Evolutionary conservation across 139 green algal species (phyloP), one percentile per base, ranked within the genome.

Genomic region (Chlorella sp.): DNA sequence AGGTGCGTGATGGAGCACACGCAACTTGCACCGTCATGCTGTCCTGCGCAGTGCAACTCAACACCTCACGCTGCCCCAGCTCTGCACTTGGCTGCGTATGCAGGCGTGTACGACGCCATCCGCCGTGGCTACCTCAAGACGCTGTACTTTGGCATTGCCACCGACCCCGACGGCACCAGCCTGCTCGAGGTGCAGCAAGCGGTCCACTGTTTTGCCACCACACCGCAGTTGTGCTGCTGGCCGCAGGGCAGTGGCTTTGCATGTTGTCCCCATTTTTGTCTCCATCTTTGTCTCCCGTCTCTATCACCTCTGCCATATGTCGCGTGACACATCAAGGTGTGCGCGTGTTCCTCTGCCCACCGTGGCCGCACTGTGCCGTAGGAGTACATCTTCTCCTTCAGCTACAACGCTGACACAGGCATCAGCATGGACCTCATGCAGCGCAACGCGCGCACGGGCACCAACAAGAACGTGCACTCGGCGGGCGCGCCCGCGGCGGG

Each of bases 311-410:
- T 59, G 14, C 10, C 14, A 59, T 17, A 59, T 59, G 14, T 26
- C 17, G 10, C 17, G 49, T 59, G 10, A 59, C 49, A 59, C 10
- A 59, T 59, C 10, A 17, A 59, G 49, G 10, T 26, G 10, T 26
- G 10, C 17, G 17, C 49, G 14, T 17, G 10, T 59, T 59, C 10
- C 10, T 59, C 17, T 10, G 10, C 17, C 49, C 14, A 26, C 49
- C 49, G 14, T n/a, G n/a, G n/a, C n/a, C n/a, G n/a, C n/a, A n/a
- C n/a, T n/a, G n/a, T n/a, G n/a, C 42, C 70, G 34, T 74, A 92
- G 88, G 82, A 95, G 81, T 93, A 95, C 73, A 77, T 93, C 5
- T 95, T 91, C 78, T 82, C 70, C 34, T 94, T 94, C 70, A 71
- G 33, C 26, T 91, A 93, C 71, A 80, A 85, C 4, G 62, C 65